phyloP scores from a whole-genome alignment of 306 rosid genomes.

The Arachis stenosperma region DNA sequence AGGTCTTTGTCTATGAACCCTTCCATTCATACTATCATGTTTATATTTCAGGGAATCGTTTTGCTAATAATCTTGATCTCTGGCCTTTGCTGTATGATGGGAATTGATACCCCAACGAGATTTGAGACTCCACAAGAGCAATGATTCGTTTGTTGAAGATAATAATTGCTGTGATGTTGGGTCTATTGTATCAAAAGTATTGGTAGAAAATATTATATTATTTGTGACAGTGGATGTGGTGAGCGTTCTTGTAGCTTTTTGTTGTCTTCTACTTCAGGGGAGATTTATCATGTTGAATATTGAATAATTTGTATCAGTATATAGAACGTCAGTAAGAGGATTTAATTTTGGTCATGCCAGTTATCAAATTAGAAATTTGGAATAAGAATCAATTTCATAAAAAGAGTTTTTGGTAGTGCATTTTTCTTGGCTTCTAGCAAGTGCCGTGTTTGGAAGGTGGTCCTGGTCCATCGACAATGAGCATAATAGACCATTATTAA shows the following conservation, averaged over 20 bases:
- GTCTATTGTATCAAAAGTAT: slow-evolving; percentile 36
- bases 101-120: slow-evolving; percentile 95
- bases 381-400: slow-evolving; percentile 33
- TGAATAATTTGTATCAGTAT: slow-evolving; percentile 45
- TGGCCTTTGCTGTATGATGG: slow-evolving; percentile 99
- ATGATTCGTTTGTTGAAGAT: slow-evolving; percentile 50
- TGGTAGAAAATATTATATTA: slow-evolving; percentile 24
- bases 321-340: slow-evolving; percentile 39
- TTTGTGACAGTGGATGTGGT: slow-evolving; percentile 32
- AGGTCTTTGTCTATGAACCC: slow-evolving; percentile 20
- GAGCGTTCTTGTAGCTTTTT: slow-evolving; percentile 35
- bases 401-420: not conserved
- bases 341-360: slow-evolving; percentile 35
- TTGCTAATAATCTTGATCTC: slow-evolving; percentile 84
- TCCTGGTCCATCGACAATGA: too few relatives aligned
- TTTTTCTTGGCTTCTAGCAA: slow-evolving; percentile 1
- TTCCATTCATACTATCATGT: not conserved
- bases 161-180: slow-evolving; percentile 33
- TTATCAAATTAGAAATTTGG: slow-evolving; percentile 41
- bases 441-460: too few relatives aligned
- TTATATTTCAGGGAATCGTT: slow-evolving; percentile 69
- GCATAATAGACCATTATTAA: too few relatives aligned
- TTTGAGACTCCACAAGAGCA: slow-evolving; percentile 89
- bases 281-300: slow-evolving; percentile 34
- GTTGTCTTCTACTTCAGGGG: slow-evolving; percentile 27